Percentiles rank a stretch among this genome's conserved stretches.
phyloP scores from a whole-genome alignment of 78 protist species.

The Thecamonas trahens region DNA sequence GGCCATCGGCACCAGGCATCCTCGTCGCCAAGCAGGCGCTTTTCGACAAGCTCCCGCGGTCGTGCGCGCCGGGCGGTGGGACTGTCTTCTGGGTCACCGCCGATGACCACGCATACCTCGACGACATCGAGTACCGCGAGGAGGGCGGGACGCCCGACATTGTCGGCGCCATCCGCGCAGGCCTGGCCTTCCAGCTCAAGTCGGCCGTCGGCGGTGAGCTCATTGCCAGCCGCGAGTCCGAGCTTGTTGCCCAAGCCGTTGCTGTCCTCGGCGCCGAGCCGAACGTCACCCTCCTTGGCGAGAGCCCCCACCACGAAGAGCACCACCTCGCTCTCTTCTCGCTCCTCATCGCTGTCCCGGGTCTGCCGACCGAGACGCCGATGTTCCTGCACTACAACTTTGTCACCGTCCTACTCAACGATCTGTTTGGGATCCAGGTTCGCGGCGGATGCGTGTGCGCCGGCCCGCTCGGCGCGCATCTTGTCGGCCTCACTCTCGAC shows the following conservation, averaged over 20 bases:
- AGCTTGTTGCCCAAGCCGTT: not conserved
- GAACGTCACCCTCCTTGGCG: not conserved
- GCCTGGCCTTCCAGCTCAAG: slow-evolving; percentile 52
- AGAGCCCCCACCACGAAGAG: not conserved
- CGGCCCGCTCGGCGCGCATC: slow-evolving; percentile 77
- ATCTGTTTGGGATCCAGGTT: slow-evolving; percentile 88
- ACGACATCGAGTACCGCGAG: slow-evolving; percentile 63
- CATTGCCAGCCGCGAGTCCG: not conserved
- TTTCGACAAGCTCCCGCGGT: slow-evolving; percentile 8
- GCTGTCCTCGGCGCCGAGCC: not conserved
- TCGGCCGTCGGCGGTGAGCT: not conserved
- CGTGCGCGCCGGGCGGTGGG: slow-evolving; percentile 74
- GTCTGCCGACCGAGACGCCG: no score
- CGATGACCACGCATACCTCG: slow-evolving; percentile 45
- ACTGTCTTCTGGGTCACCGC: slow-evolving; percentile 65
- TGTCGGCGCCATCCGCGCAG: slow-evolving; percentile 74
- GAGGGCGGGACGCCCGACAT: slow-evolving; percentile 90
- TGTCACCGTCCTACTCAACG: slow-evolving; percentile 78
- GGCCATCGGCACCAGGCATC: slow-evolving; percentile 78
- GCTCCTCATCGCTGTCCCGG: not conserved
- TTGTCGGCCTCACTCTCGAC: slow-evolving; percentile 64
- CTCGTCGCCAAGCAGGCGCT: slow-evolving; percentile 49
- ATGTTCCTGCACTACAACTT: slow-evolving; percentile 77
- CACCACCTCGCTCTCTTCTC: not conserved
- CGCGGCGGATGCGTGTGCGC: slow-evolving; percentile 91